Base-by-base conservation (phyloP, 768 basidiomycete species). In the Lyophyllum atratum region DNA sequence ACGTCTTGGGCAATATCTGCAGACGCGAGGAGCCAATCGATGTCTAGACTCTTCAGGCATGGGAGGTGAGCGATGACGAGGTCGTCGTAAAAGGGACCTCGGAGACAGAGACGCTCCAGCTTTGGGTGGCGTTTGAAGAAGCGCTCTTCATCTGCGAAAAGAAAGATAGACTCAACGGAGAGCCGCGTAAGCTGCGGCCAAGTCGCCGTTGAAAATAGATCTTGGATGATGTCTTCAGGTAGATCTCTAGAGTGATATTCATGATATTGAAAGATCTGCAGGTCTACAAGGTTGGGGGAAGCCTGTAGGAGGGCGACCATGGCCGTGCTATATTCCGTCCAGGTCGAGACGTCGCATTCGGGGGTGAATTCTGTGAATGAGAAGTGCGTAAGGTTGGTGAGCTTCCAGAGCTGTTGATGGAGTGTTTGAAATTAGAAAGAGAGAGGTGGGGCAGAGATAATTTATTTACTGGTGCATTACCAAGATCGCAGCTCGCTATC, bases 101-200 rank as follows among this genome's bases (percentile, higher is more conserved):
- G 11, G 26, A 74, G 24, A 26, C 66, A 39, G 5, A 53, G 40
- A 15, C 19, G 15, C 42, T 53, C 52, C 2, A 53, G n/a, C n/a
- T 17, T 40, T 15, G 52, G 52, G 25, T 53, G 40, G 24, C 11
- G 6, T 3, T 9, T 25, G 24, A 53, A 53, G 40, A 53, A 53
- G 26, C 28, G 24, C 29, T 26, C 34, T 12, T 39, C 3, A 6
- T 19, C 15, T n/a, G 22, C 25, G 28, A 6, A 45, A 44, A 53
- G 29, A 11, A 31, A 31, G 5, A 11, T 31, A 22, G 2, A 3
- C 19, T 53, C 52, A 7, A 45, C 28, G 39, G 25, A 22, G 25
- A 53, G 52, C 2, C 52, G 21, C 9, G 4, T 9, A 4, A 53
- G 42, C 3, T 53, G 2, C 14, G 52, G 52, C 52, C 52, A 44